Percentiles rank a stretch among this genome's conserved stretches.
phyloP scores from a whole-genome alignment of 2,329 filamentous ascomycete genomes.

The Diplodia sapinea region DNA sequence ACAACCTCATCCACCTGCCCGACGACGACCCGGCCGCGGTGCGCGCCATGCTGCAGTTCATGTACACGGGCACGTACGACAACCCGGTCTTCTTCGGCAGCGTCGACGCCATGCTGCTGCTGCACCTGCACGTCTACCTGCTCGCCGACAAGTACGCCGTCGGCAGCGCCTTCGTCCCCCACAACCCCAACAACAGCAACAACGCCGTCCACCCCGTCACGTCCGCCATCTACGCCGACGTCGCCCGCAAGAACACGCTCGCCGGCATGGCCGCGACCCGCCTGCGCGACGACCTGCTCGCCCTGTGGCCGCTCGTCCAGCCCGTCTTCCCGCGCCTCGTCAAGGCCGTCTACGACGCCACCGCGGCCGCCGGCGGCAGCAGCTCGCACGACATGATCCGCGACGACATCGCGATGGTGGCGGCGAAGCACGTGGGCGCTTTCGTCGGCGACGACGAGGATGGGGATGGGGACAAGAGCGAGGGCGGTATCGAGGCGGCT shows the following conservation, averaged over 20 bases:
- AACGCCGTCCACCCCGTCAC: not conserved
- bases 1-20: not conserved
- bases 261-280: not conserved
- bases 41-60: slow-evolving; percentile 26
- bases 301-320: not conserved
- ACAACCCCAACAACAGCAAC: not conserved
- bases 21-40: not conserved
- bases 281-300: not conserved
- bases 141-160: slow-evolving; percentile 5
- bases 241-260: not conserved
- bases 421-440: not conserved
- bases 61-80: slow-evolving; percentile 31
- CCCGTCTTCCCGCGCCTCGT: not conserved
- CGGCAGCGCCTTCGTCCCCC: not conserved
- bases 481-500: not conserved
- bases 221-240: no score
- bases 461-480: not conserved
- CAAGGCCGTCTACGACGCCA: not conserved
- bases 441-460: not conserved
- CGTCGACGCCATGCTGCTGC: not conserved
- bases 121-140: not conserved
- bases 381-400: no score
- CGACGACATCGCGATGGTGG: not conserved
- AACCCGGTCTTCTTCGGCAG: not conserved
- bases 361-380: not conserved